Base-by-base conservation (phyloP, 1,284 basidiomycete species). In the Porodaedalea pini region DNA sequence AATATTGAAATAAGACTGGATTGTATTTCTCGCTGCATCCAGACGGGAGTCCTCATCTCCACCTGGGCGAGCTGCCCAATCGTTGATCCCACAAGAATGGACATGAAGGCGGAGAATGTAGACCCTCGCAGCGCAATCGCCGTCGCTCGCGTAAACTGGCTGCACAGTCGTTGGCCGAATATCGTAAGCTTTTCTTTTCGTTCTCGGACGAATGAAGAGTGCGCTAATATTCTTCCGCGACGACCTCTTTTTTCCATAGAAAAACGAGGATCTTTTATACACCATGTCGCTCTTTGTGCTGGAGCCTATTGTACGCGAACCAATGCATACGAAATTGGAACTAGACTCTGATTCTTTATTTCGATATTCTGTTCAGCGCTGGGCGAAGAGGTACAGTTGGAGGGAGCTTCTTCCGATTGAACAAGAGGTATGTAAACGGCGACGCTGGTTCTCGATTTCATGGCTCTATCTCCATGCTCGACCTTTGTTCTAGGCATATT, bases 71-170 rank as follows among this genome's bases (percentile, higher is more conserved):
- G 45, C 23, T 63, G 60, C 52, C 62, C 62, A 11, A 45, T 56
- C 37, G 41, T 53, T 40, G 55, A 54, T 3, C 36, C 39, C 11
- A 34, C 43, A 8, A 40, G 40, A 47, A 39, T 47, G 45, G 45
- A 50, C 40, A 7, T 53, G 27, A 23, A 32, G 15, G 10, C 11
- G 25, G 45, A 56, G 21, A 49, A 59, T 2, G 55, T 56, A 11
- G 77, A 78, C 58, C 74, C 77, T 4, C 67, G 78, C 11, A 73
- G 72, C 3, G 73, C 70, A 59, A 72, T 80, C 40, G 75, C 78
- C 3, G 61, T 79, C 1, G 76, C 78, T 0, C 69, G 78, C 15
- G 66, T 70, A 1, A 80, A 79, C 58, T 79, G 73, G 69, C 61
- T 80, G 5, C 78, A 80, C 70, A 70, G 71, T 0, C 69, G 70